Evolutionary conservation across 352 stramenopile species (phyloP).

Genomic region (Pythium inflatum): DNA sequence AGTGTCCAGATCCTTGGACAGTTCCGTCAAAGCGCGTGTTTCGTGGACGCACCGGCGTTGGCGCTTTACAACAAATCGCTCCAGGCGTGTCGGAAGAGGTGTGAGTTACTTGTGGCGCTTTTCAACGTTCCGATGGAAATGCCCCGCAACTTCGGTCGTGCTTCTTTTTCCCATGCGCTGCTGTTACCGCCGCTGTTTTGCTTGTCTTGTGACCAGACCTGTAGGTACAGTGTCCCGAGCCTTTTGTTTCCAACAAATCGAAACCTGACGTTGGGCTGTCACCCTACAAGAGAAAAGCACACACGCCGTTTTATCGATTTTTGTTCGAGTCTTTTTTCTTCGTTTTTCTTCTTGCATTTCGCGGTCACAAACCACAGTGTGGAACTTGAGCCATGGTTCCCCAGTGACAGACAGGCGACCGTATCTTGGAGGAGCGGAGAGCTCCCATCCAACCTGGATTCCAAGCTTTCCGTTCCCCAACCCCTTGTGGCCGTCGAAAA

Average conservation of each 20-base stretch:
- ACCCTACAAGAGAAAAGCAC: background rate
- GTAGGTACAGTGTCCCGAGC: background rate
- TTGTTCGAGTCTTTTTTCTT: background rate
- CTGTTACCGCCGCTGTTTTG: background rate
- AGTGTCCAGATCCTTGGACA: too few species aligned
- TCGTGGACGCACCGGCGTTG: background rate
- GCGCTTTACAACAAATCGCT: too few species aligned
- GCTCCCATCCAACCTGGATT: conserved; percentile 4
- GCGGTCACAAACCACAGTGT: background rate
- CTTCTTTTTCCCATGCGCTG: conserved; percentile 17
- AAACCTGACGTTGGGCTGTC: conserved; percentile 1
- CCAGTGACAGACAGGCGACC: conserved; percentile 9
- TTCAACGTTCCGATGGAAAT: conserved; percentile 18
- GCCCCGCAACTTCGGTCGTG: background rate
- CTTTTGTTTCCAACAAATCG: conserved; percentile 1
- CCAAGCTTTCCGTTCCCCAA: background rate
- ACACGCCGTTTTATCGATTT: background rate
- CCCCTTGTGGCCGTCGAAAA: too few species aligned
- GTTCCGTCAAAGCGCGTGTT: background rate
- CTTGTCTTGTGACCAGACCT: background rate
- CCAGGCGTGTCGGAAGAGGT: too few species aligned
- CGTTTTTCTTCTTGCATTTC: conserved; percentile 1
- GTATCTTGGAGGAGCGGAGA: conserved; percentile 12
- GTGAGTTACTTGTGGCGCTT: conserved; percentile 18
- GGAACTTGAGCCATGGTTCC: background rate